Percentiles rank a stretch among this genome's conserved stretches.
Evolutionary conservation across 352 stramenopile species (phyloP).

Genomic region (Phytophthora pistaciae): DNA sequence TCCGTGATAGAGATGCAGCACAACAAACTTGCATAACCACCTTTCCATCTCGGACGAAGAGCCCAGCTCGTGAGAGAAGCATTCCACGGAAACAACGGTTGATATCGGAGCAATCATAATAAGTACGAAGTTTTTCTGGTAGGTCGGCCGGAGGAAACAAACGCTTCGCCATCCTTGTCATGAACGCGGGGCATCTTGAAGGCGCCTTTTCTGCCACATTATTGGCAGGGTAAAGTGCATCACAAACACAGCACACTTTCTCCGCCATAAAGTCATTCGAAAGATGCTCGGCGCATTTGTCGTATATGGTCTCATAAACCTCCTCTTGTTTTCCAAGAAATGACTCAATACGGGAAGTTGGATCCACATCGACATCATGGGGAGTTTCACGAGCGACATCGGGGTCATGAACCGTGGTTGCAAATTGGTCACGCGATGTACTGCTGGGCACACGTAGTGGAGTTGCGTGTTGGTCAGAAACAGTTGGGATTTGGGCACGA

Average conservation of each 20-base stretch:
- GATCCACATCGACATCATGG: no score
- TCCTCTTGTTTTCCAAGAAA: not conserved
- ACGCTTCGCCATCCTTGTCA: not conserved
- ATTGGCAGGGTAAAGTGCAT: not conserved
- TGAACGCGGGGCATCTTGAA: not conserved
- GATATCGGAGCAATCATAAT: slow-evolving; percentile 1
- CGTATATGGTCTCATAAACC: not conserved
- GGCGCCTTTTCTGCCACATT: not conserved
- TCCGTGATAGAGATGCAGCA: not conserved
- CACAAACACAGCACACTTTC: slow-evolving; percentile 2
- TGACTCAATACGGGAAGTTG: not conserved
- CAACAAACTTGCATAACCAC: not conserved
- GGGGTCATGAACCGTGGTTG: no score
- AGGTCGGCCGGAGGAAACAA: not conserved
- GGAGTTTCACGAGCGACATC: no score
- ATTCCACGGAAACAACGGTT: not conserved
- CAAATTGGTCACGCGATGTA: no score
- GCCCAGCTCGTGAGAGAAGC: no score
- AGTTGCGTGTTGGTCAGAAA: no score
- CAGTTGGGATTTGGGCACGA: no score
- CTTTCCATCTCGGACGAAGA: not conserved
- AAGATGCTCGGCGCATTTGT: not conserved
- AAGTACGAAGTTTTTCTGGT: not conserved
- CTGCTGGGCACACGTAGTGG: no score
- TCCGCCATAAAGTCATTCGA: not conserved